These are phyloP conservation scores for Cyclotella cryptica DNA, from an alignment of 108 stramenopile species.

Conservation along the genomic window DNA sequence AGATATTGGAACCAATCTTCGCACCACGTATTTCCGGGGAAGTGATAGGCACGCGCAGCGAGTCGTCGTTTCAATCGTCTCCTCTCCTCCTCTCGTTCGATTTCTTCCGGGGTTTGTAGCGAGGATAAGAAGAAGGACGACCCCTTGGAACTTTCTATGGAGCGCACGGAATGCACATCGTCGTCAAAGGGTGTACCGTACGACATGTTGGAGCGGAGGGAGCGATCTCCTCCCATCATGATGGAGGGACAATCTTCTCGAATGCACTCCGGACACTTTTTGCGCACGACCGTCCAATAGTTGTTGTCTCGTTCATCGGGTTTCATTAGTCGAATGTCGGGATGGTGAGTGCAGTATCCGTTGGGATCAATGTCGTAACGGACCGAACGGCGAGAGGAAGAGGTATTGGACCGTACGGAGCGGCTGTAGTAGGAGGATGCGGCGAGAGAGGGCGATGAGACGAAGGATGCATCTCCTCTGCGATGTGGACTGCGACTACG, in stretches of 20 bases:
- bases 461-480: slow-evolving; percentile 1
- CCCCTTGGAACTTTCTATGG: slow-evolving; percentile 12
- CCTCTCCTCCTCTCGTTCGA: slow-evolving; percentile 47
- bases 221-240: slow-evolving; percentile 15
- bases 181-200: slow-evolving; percentile 4
- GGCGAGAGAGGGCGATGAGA: slow-evolving; percentile 6
- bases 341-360: slow-evolving; percentile 44
- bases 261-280: slow-evolving; percentile 52
- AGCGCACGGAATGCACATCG: neutral
- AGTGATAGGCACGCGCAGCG: slow-evolving; percentile 55
- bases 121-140: slow-evolving; percentile 14
- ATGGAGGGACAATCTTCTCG: slow-evolving; percentile 45
- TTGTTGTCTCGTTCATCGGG: neutral
- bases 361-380: slow-evolving; percentile 29
- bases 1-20: slow-evolving; percentile 57
- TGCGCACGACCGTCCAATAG: slow-evolving; percentile 40
- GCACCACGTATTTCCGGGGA: slow-evolving; percentile 54
- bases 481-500: neutral
- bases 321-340: slow-evolving; percentile 40
- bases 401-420: neutral
- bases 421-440: neutral
- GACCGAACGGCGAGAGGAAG: neutral
- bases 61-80: slow-evolving; percentile 46
- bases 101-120: slow-evolving; percentile 40
- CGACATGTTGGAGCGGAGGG: neutral